phyloP scores from a whole-genome alignment of 2,329 filamentous ascomycete species.

The Ceratocystis albifundus region DNA sequence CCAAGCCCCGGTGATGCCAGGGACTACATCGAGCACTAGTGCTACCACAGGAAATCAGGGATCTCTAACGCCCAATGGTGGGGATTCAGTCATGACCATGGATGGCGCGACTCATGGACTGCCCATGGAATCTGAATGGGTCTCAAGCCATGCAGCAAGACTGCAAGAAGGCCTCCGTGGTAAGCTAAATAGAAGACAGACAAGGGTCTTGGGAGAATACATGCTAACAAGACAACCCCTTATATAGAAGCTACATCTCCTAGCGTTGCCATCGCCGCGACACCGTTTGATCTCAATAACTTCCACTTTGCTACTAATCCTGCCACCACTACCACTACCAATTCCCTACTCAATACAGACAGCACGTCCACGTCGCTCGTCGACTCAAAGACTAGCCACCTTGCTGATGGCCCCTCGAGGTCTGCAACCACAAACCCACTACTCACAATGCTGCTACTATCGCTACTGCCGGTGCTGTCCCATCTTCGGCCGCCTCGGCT shows the following conservation, averaged over 20 bases:
- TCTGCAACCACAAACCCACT: conserved; percentile 4
- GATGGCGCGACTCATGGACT: not conserved
- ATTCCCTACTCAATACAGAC: conserved; percentile 31
- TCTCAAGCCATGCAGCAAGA: conserved; percentile 5
- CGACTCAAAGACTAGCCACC: not conserved
- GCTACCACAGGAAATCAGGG: not conserved
- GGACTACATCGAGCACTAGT: not conserved
- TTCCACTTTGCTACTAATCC: conserved; percentile 48
- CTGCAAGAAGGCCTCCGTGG: not conserved
- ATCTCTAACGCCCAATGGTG: not conserved
- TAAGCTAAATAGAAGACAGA: not conserved
- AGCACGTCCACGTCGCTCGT: not conserved
- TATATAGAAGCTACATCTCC: conserved; percentile 25
- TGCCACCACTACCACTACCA: no score
- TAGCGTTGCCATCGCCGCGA: conserved; percentile 44
- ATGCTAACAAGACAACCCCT: not conserved
- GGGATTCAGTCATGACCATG: not conserved
- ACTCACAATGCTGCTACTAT: conserved; percentile 9
- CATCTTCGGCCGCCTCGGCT: not conserved
- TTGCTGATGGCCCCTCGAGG: not conserved
- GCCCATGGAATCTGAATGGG: not conserved
- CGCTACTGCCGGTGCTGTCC: not conserved
- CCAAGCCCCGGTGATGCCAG: conserved; percentile 39
- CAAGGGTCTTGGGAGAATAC: not conserved
- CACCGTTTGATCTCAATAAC: conserved; percentile 47